Conservation (phyloP, 129 eudicot species). For the Cynara cardunculus region DNA sequence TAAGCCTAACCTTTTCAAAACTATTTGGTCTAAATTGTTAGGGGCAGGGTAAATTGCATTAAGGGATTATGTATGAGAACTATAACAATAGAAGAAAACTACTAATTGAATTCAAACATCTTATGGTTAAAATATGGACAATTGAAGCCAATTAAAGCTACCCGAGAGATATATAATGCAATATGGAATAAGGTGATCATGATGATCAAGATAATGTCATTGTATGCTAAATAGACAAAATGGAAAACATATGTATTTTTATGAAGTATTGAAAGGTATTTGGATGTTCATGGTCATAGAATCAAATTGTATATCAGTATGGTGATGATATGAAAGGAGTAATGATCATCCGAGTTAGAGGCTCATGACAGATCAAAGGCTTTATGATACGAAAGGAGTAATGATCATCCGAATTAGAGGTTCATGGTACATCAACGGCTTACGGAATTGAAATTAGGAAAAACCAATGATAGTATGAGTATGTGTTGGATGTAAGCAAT, state of each 20-base stretch:
- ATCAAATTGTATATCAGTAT: no score
- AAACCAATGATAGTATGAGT: no score
- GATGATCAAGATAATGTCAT: not conserved
- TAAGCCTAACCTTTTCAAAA: no score
- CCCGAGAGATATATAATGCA: not conserved
- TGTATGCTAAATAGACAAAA: not conserved
- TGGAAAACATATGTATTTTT: not conserved
- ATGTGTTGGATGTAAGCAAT: not conserved
- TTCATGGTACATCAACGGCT: not conserved
- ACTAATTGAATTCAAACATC: not conserved
- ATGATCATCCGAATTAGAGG: no score
- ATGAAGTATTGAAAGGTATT: no score
- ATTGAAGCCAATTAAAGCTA: not conserved
- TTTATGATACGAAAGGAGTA: no score
- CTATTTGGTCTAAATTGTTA: no score
- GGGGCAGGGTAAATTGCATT: no score
- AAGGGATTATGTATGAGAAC: not conserved
- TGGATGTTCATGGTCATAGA: no score
- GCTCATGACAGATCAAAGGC: not conserved
- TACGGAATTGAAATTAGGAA: not conserved
- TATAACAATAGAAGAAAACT: no score
- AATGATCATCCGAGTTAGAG: no score
- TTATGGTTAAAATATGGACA: not conserved
- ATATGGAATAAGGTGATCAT: not conserved
- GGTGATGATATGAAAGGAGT: no score